Evolutionary conservation across 2,329 filamentous ascomycete genomes (phyloP), one percentile per base, ranked within the genome.

Genomic region (Xenoacremonium recifei): DNA sequence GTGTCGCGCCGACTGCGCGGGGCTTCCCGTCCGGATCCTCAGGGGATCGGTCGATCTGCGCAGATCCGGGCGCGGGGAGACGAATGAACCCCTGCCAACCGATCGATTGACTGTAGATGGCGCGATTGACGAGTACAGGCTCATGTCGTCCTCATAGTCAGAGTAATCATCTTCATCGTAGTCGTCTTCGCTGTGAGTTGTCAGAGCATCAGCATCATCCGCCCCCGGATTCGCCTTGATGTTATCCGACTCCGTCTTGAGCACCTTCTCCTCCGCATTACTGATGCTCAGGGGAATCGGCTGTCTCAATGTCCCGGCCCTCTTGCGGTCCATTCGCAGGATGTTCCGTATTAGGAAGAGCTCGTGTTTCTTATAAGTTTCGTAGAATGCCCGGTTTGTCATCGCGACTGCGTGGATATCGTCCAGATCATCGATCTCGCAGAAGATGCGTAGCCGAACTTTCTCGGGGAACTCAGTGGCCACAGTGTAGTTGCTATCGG

Each of bases 331-430:
- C 18, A 57, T 59, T 6, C 62, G 63, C 0, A 67, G 50, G 4
- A 67, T 62, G 9, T 60, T 64, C 4, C 60, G 60, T 59, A 68
- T 60, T 10, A 76, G 53, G 10, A 47, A 50, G 3, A 67, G 57
- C 49, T 75, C 69, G 40, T 76, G 65, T 31, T 61, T 61, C 55
- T 73, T 69, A 40, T 71, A 76, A 3, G 68, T 67, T 6, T 61
- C 59, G 29, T 73, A 75, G 46, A 73, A 75, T 4, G 54, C 56
- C 30, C 62, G 65, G 44, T 65, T 71, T 17, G 67, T 58, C 60
- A 69, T 62, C 0, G 73, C 73, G 0, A 66, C 62, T 2, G 66
- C 58, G 34, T 67, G 65, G 9, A 77, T 54, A 47, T 77, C 72
- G 2, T 66, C 58, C 5, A 71, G 49, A 11, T 64, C 57, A 4